A percentile compares a stretch with the other conserved stretches of the same genome.
Conservation (phyloP, 2,329 filamentous ascomycete species). For the Sarocladiaceae sp. region DNA sequence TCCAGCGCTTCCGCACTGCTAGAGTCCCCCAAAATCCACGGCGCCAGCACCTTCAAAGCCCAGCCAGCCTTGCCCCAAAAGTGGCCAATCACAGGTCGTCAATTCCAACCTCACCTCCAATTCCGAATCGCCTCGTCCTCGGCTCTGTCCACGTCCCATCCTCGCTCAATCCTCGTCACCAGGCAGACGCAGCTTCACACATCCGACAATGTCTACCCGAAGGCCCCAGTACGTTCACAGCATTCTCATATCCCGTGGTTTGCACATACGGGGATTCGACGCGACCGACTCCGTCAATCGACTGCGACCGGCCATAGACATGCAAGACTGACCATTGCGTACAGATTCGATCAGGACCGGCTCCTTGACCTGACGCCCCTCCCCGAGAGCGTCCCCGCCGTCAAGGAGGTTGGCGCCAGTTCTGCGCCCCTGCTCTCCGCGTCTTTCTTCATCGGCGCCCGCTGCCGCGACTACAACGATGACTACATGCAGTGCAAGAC, state of each 20-base stretch:
- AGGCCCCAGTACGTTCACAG: constrained; percentile 32
- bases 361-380: constrained; percentile 96
- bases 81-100: constrained; percentile 29
- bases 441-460: constrained; percentile 92
- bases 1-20: constrained; percentile 4
- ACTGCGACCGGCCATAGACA: constrained; percentile 5
- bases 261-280: no score
- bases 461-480: constrained; percentile 94
- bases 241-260: no score
- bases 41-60: constrained; percentile 11
- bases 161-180: constrained; percentile 19
- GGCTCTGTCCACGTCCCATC: constrained; percentile 21
- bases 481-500: constrained; percentile 99
- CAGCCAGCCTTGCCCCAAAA: constrained; percentile 24
- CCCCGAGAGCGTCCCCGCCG: constrained; percentile 83
- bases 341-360: constrained; percentile 87
- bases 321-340: constrained; percentile 2
- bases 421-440: constrained; percentile 90
- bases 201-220: constrained; percentile 34
- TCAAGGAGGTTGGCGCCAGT: constrained; percentile 87
- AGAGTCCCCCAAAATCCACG: constrained; percentile 7
- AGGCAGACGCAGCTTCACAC: constrained; percentile 4
- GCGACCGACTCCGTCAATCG: no score
- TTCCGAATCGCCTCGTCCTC: constrained; percentile 21
- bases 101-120: constrained; percentile 35